phyloP scores from a whole-genome alignment of 345 rosid genomes.

The Populus nigra region DNA sequence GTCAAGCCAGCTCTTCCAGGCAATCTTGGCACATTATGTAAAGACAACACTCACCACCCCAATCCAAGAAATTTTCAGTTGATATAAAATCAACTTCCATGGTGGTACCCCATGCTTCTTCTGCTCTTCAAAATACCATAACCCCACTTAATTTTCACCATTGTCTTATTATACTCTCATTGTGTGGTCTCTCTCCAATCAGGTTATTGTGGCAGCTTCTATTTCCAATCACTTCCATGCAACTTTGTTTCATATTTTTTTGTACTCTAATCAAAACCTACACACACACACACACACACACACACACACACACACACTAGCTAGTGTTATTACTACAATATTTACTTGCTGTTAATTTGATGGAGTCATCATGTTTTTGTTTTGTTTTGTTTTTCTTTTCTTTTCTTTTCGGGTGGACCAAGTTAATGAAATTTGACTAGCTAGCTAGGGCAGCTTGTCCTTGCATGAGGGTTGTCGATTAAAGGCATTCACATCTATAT shows the following conservation, averaged over 20 bases:
- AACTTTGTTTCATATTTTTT: constrained; percentile 1
- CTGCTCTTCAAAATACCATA: constrained; percentile 15
- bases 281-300: neutral
- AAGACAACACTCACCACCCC: neutral
- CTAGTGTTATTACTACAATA: neutral
- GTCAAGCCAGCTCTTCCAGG: constrained; percentile 18
- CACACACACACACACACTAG: neutral
- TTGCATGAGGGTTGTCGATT: constrained; percentile 27
- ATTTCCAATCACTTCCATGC: constrained; percentile 15
- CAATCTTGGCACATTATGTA: neutral
- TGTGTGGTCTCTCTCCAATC: constrained; percentile 10
- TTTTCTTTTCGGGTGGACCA: constrained; percentile 23
- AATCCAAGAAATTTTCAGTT: constrained; percentile 7
- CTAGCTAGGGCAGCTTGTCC: constrained; percentile 24
- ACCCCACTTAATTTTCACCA: constrained; percentile 11
- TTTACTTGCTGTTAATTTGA: constrained; percentile 10
- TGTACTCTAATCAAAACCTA: neutral
- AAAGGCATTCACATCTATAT: constrained; percentile 12
- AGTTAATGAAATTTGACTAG: constrained; percentile 15
- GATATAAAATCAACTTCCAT: constrained; percentile 18
- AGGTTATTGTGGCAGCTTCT: constrained; percentile 6
- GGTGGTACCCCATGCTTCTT: constrained; percentile 27
- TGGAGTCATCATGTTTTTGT: neutral
- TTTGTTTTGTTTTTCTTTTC: neutral
- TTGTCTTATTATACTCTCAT: constrained; percentile 20